Evolutionary conservation across 179 eudicot genomes (phyloP).

Genomic region (Pouteria campechiana): DNA sequence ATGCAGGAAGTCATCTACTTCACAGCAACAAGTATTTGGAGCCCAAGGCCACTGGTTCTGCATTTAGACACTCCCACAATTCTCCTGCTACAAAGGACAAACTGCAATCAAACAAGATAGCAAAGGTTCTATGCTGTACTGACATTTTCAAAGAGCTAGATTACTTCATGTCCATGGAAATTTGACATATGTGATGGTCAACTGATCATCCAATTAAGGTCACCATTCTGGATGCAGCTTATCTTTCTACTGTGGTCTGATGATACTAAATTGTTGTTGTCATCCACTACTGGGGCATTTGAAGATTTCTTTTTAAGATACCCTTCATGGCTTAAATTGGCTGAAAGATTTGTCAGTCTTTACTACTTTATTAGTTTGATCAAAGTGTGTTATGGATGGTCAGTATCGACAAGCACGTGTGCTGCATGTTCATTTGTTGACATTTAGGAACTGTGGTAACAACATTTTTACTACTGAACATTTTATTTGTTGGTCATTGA

Average conservation of each 20-base stretch:
- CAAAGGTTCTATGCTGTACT: conserved; percentile 26
- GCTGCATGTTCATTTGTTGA: too few relatives aligned
- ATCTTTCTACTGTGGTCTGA: conserved; percentile 16
- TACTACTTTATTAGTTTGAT: too few relatives aligned
- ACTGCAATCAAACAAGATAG: conserved; percentile 20
- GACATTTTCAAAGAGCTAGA: not conserved
- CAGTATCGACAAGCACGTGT: too few relatives aligned
- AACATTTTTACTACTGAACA: too few relatives aligned
- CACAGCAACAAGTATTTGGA: conserved; percentile 23
- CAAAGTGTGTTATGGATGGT: too few relatives aligned
- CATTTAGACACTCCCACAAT: conserved; percentile 20
- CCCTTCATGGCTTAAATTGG: too few relatives aligned
- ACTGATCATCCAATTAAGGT: not conserved
- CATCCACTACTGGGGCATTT: not conserved
- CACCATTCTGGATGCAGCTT: conserved; percentile 5
- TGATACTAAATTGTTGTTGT: conserved; percentile 13
- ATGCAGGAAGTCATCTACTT: conserved; percentile 15
- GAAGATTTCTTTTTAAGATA: not conserved
- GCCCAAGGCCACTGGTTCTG: conserved; percentile 15
- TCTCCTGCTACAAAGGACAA: conserved; percentile 22
- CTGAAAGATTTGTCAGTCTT: too few relatives aligned
- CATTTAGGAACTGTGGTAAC: too few relatives aligned
- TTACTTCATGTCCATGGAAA: not conserved
- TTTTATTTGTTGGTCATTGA: too few relatives aligned
- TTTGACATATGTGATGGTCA: not conserved